Conservation (phyloP, 2,329 filamentous ascomycete genomes). For the Byssothecium circinans region DNA sequence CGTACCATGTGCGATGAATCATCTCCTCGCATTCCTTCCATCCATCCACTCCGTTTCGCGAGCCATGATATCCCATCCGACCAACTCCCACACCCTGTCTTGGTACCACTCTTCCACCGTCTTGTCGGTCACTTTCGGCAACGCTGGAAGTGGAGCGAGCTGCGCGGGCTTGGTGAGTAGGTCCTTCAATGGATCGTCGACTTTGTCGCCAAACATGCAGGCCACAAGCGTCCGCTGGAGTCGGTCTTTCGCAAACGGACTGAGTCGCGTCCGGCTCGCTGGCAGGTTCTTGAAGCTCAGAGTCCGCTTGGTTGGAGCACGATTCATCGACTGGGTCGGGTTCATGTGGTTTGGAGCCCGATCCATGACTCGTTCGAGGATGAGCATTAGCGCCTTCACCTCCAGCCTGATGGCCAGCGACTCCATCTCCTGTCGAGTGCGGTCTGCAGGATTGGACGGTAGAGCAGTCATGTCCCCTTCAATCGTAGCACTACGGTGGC, state of each 20-base stretch:
- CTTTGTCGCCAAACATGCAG: constrained; percentile 46
- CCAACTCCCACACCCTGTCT: constrained; percentile 58
- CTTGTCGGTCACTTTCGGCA: constrained; percentile 43
- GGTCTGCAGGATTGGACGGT: constrained; percentile 6
- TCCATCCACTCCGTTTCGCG: constrained; percentile 19
- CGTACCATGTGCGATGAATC: no score
- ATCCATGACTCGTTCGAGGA: constrained; percentile 45
- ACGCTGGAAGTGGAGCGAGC: constrained; percentile 24
- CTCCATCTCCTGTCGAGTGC: constrained; percentile 22
- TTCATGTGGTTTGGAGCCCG: constrained; percentile 44
- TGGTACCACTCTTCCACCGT: constrained; percentile 57
- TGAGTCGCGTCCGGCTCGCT: constrained; percentile 36
- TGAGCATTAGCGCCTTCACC: constrained; percentile 45
- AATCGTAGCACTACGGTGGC: constrained; percentile 25
- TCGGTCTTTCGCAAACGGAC: constrained; percentile 44
- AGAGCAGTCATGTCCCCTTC: constrained; percentile 30
- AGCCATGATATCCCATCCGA: constrained; percentile 59
- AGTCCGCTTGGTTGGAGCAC: constrained; percentile 12
- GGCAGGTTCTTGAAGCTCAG: constrained; percentile 29
- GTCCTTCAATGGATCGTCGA: constrained; percentile 45
- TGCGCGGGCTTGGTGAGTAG: constrained; percentile 45
- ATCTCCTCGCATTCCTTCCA: no score
- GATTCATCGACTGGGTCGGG: constrained; percentile 9
- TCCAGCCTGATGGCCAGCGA: constrained; percentile 34
- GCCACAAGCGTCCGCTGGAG: constrained; percentile 50